phyloP scores from a whole-genome alignment of 108 stramenopile species.

The Cyclotella atomus region DNA sequence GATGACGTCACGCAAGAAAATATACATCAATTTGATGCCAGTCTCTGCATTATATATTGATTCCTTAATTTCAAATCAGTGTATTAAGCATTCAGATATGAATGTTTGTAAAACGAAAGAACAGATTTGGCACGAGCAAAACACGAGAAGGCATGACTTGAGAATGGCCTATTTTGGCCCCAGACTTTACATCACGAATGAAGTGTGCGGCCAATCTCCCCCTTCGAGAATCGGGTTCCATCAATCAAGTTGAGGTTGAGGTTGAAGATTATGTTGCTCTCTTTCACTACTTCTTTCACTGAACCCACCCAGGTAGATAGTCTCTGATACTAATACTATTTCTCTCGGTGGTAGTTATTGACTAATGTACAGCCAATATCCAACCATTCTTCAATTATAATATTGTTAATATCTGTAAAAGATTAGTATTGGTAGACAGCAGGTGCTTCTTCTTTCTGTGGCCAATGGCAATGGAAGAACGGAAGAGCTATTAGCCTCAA shows the following conservation, averaged over 20 bases:
- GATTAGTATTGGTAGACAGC: no score
- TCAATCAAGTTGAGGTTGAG: neutral
- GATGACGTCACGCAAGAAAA: neutral
- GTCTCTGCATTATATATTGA: neutral
- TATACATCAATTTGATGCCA: neutral
- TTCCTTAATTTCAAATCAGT: slow-evolving; percentile 1
- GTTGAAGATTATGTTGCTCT: neutral
- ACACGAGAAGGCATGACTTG: no score
- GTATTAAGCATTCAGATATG: neutral
- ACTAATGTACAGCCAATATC: no score
- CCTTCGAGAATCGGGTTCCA: neutral
- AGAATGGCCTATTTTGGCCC: neutral
- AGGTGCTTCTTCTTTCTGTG: no score
- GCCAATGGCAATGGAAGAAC: no score
- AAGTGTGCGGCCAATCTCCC: neutral
- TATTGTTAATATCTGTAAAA: no score
- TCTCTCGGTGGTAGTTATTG: no score
- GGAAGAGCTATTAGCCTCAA: no score
- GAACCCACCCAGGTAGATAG: no score
- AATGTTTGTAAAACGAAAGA: neutral
- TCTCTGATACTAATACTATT: no score
- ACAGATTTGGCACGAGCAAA: neutral
- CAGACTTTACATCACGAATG: neutral
- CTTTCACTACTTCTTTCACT: neutral
- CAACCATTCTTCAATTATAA: no score